A percentile compares a stretch with the other conserved stretches of the same genome.
These are phyloP conservation scores for Ganoderma multipileum DNA, from an alignment of 1,284 basidiomycete genomes.

Conservation along the genomic window DNA sequence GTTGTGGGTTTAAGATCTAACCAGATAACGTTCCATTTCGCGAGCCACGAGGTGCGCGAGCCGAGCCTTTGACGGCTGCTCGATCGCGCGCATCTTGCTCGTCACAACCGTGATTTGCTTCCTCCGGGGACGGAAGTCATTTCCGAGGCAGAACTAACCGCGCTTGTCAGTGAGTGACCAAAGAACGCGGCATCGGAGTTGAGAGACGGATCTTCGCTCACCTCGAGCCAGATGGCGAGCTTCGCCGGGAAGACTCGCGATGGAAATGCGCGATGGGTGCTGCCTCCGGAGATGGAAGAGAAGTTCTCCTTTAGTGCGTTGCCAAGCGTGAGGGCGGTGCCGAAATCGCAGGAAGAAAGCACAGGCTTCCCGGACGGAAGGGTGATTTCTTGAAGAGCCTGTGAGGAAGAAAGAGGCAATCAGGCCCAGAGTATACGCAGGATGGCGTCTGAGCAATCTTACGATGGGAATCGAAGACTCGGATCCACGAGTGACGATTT, in stretches of 20 bases:
- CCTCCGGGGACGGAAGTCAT: not conserved
- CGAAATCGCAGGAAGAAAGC: not conserved
- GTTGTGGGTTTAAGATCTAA: not conserved
- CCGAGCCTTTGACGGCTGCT: not conserved
- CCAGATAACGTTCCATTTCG: not conserved
- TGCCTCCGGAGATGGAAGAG: not conserved
- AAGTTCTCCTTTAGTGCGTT: not conserved
- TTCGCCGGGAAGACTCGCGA: not conserved
- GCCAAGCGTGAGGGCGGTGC: not conserved
- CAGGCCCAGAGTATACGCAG: not conserved
- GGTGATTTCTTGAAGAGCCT: not conserved
- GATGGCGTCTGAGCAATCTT: not conserved
- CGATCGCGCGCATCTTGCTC: not conserved
- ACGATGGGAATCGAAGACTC: not conserved
- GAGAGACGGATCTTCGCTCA: not conserved
- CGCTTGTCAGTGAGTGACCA: not conserved
- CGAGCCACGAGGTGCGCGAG: not conserved
- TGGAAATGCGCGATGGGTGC: not conserved
- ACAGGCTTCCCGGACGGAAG: not conserved
- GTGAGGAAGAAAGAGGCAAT: not conserved
- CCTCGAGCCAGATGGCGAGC: not conserved
- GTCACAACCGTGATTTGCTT: not conserved
- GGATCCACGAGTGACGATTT: not conserved
- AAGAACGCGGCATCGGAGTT: not conserved
- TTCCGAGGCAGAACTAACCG: not conserved